These are phyloP conservation scores for Crucibulum laeve DNA, from an alignment of 768 basidiomycete species.

Conservation along the genomic window DNA sequence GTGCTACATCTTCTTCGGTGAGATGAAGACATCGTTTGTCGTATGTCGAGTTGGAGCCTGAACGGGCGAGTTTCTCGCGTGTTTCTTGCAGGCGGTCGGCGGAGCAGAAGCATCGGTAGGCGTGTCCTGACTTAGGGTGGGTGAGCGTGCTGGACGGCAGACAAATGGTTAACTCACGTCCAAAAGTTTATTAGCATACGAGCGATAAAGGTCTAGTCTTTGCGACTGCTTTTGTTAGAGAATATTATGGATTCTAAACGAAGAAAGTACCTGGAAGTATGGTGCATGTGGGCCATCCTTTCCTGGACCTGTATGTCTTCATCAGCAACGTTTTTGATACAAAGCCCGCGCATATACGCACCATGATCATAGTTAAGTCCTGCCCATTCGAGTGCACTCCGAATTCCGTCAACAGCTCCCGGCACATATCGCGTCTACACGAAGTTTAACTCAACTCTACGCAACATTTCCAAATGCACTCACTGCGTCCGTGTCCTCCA, in stretches of 20 bases:
- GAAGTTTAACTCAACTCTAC: background rate
- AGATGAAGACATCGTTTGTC: constrained; percentile 87
- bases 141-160: background rate
- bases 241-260: background rate
- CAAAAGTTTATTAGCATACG: constrained; percentile 69
- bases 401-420: constrained; percentile 80
- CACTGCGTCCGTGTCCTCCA: constrained; percentile 95
- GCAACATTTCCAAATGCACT: constrained; percentile 15
- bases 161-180: constrained; percentile 43
- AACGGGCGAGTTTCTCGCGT: constrained; percentile 63
- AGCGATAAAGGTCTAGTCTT: constrained; percentile 78
- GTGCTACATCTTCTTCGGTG: constrained; percentile 78
- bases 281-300: constrained; percentile 71
- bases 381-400: constrained; percentile 81
- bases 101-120: constrained; percentile 95
- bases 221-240: constrained; percentile 61
- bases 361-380: constrained; percentile 91
- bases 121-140: constrained; percentile 64
- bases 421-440: constrained; percentile 73
- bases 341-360: constrained; percentile 24
- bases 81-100: constrained; percentile 63
- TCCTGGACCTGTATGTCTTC: constrained; percentile 59
- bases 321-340: background rate
- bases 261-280: constrained; percentile 71
- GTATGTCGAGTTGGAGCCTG: constrained; percentile 78